Evolutionary conservation across 2,329 filamentous ascomycete species (phyloP), one percentile per base, ranked within the genome.

Genomic region (Sarocladium kiliense): DNA sequence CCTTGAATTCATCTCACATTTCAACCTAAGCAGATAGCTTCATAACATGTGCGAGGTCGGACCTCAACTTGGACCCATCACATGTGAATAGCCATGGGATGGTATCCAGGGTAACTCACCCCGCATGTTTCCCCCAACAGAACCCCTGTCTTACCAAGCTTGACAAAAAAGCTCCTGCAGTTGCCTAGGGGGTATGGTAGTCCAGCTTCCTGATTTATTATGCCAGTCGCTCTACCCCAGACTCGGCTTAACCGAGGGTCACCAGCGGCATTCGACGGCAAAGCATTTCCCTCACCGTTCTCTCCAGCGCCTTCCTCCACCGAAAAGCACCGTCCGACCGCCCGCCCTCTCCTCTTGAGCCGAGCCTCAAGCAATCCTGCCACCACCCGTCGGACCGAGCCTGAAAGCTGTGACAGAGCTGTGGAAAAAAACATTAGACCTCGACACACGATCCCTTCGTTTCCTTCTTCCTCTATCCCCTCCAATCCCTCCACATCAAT

Each of bases 241-340:
- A 27, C 47, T 51, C 47, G 47, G 47, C 47, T 51, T 51, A 34
- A 36, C 47, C 47, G 47, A 51, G 47, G 47, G 47, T n/a, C 26
- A 18, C 16, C n/a, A 19, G 57, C 57, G 57, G 57, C 57, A 56
- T 54, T 44, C 54, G 44, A 30, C 57, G 57, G 57, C 57, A 58
- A 58, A 56, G 34, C 21, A 56, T 54, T 41, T 56, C 57, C 44
- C 54, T 34, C 32, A 25, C 26, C 18, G n/a, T 16, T n/a, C 37
- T 19, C 42, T n/a, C 12, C 19, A 21, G n/a, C 42, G 6, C 6
- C 18, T 10, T 27, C 23, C 32, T 27, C 26, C 21, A 19, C 19
- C 19, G 10, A 27, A 53, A 18, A 27, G 16, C 3, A 4, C 9
- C 3, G n/a, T 41, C 10, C 27, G 2, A n/a, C 23, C n/a, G 16